Evolutionary conservation across 2,329 filamentous ascomycete species (phyloP).

Genomic region (Penicillium sp.): DNA sequence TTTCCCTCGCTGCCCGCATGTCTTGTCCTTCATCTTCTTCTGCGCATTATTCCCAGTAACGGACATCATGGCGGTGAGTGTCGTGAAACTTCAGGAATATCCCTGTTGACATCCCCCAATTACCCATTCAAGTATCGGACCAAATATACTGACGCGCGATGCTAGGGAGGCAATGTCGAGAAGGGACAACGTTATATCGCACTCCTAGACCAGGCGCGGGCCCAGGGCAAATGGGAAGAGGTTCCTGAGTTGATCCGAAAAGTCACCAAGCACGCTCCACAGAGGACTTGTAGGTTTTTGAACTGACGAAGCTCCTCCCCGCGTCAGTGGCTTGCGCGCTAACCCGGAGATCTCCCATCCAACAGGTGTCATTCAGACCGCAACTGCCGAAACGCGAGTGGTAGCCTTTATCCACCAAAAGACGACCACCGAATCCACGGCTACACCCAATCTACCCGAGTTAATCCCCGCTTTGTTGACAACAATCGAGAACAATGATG

Average conservation of each 20-base stretch:
- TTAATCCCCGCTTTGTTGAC: conserved; percentile 43
- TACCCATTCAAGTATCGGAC: background rate
- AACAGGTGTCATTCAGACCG: conserved; percentile 65
- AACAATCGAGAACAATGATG: conserved; percentile 61
- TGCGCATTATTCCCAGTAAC: conserved; percentile 12
- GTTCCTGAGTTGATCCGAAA: conserved; percentile 90
- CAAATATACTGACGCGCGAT: conserved; percentile 18
- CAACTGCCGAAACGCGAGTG: conserved; percentile 68
- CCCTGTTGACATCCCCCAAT: background rate
- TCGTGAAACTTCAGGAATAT: background rate
- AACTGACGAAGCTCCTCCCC: conserved; percentile 8
- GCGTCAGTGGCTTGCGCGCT: conserved; percentile 18
- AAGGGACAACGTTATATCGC: conserved; percentile 83
- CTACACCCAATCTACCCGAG: conserved; percentile 45
- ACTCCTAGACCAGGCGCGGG: conserved; percentile 81
- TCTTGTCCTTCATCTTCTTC: conserved; percentile 16
- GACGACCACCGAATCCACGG: conserved; percentile 30
- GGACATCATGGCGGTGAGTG: conserved; percentile 26
- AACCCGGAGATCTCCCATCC: conserved; percentile 13
- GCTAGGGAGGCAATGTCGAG: conserved; percentile 56
- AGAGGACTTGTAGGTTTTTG: conserved; percentile 68
- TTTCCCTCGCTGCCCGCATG: conserved; percentile 8
- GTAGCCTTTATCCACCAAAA: conserved; percentile 52
- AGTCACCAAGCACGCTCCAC: conserved; percentile 87
- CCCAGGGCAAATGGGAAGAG: conserved; percentile 81